These are phyloP conservation scores for Pedinophyceae sp. DNA, from an alignment of 139 green algal genomes.

Conservation along the genomic window DNA sequence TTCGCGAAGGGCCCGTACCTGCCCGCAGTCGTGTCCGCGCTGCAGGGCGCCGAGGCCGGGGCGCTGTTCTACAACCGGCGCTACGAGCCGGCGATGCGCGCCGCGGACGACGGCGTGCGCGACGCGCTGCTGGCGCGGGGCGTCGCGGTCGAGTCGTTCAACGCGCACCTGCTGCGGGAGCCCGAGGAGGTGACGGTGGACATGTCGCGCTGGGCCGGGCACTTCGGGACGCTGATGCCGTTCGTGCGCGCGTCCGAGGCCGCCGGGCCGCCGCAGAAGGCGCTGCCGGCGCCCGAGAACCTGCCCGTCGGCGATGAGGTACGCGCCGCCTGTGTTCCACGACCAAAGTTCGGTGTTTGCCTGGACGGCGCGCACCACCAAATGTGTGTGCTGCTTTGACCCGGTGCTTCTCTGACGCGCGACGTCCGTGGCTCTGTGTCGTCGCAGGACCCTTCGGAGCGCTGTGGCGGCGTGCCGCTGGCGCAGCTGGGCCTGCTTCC, in stretches of 20 bases:
- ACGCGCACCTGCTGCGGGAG: constrained; percentile 13
- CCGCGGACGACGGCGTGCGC: constrained; percentile 9
- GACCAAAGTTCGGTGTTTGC: no score
- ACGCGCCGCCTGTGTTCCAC: no score
- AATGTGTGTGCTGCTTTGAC: no score
- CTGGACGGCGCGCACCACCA: no score
- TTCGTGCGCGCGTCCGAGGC: constrained; percentile 18
- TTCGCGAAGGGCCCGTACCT: background rate
- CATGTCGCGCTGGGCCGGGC: constrained; percentile 17
- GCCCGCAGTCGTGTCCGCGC: background rate
- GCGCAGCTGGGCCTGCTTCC: no score
- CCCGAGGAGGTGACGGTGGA: constrained; percentile 16
- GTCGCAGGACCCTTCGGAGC: no score
- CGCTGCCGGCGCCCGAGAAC: constrained; percentile 17
- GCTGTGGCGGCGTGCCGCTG: no score
- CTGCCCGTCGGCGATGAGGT: constrained; percentile 4
- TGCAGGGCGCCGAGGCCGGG: no score
- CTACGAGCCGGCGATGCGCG: constrained; percentile 24
- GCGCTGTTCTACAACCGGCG: constrained; percentile 20
- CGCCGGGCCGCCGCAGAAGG: constrained; percentile 2
- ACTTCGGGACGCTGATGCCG: constrained; percentile 44
- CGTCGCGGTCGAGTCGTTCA: background rate
- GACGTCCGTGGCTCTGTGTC: no score
- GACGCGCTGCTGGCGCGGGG: background rate
- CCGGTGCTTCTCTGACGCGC: no score